phyloP scores from a whole-genome alignment of 2,329 filamentous ascomycete species.

The Paraphoma sp. region DNA sequence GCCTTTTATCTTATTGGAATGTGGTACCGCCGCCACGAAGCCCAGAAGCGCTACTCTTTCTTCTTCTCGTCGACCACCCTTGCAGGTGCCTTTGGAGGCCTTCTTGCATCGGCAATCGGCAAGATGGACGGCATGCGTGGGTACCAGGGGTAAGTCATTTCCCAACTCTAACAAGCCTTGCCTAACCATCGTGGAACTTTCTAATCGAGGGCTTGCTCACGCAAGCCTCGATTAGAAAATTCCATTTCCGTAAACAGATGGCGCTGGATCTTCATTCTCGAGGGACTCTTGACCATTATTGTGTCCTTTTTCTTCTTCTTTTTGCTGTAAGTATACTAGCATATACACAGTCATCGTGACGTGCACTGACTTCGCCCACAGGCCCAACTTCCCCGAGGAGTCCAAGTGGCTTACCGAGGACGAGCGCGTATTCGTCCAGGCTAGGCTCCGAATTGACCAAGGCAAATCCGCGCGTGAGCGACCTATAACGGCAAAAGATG shows the following conservation, averaged over 20 bases:
- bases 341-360: too few relatives aligned
- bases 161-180: not conserved
- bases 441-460: constrained; percentile 56
- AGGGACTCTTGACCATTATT: constrained; percentile 54
- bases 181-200: not conserved
- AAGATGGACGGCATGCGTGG: constrained; percentile 77
- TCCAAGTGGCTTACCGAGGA: constrained; percentile 56
- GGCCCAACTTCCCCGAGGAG: constrained; percentile 58
- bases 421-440: constrained; percentile 55
- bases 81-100: constrained; percentile 83
- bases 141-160: constrained; percentile 63
- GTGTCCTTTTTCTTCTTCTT: constrained; percentile 57
- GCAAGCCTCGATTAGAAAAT: too few relatives aligned
- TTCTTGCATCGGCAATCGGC: constrained; percentile 86
- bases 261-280: constrained; percentile 85
- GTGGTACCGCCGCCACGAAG: constrained; percentile 89
- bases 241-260: constrained; percentile 59
- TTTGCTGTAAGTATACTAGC: constrained; percentile 29
- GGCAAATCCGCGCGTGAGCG: constrained; percentile 55
- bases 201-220: too few relatives aligned
- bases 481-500: constrained; percentile 51
- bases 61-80: constrained; percentile 87
- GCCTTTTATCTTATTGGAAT: constrained; percentile 76
- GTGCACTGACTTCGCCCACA: too few relatives aligned
- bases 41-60: constrained; percentile 90